These are phyloP conservation scores for Gastrolobium villosum DNA, from an alignment of 306 rosid genomes.

Conservation along the genomic window DNA sequence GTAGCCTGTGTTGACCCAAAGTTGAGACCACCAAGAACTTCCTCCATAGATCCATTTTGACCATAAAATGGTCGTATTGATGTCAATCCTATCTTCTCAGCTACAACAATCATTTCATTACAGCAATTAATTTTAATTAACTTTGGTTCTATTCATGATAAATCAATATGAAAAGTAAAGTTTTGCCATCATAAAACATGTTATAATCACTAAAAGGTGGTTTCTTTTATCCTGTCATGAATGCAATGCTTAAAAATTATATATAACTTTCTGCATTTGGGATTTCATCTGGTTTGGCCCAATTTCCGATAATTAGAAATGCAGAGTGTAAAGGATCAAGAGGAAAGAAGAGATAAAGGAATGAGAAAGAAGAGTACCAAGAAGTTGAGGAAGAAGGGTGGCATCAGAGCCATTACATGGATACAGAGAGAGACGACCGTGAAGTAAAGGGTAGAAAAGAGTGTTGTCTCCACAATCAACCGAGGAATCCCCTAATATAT, in stretches of 20 bases:
- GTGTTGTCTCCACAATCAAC: slow-evolving; percentile 90
- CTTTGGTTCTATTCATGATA: not conserved
- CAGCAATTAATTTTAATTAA: not conserved
- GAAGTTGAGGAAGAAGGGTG: slow-evolving; percentile 82
- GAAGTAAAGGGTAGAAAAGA: slow-evolving; percentile 75
- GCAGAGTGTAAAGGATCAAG: not conserved
- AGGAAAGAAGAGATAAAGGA: slow-evolving; percentile 3
- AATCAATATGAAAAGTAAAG: not conserved
- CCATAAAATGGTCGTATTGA: slow-evolving; percentile 62
- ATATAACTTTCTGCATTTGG: not conserved
- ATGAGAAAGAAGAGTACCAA: slow-evolving; percentile 60
- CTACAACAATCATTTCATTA: slow-evolving; percentile 49
- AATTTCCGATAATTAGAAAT: not conserved
- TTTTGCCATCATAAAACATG: not conserved
- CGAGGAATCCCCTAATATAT: slow-evolving; percentile 82
- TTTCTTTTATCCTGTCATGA: not conserved
- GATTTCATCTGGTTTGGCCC: not conserved
- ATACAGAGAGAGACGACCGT: slow-evolving; percentile 69
- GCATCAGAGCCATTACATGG: slow-evolving; percentile 70
- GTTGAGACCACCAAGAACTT: slow-evolving; percentile 69
- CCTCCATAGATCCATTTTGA: slow-evolving; percentile 75
- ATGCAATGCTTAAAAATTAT: not conserved
- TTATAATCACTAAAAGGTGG: not conserved
- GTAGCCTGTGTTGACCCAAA: slow-evolving; percentile 89
- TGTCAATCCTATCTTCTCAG: slow-evolving; percentile 74